Evolutionary conservation across 805 yeast species (phyloP).

Genomic region (Starmerella sp.): DNA sequence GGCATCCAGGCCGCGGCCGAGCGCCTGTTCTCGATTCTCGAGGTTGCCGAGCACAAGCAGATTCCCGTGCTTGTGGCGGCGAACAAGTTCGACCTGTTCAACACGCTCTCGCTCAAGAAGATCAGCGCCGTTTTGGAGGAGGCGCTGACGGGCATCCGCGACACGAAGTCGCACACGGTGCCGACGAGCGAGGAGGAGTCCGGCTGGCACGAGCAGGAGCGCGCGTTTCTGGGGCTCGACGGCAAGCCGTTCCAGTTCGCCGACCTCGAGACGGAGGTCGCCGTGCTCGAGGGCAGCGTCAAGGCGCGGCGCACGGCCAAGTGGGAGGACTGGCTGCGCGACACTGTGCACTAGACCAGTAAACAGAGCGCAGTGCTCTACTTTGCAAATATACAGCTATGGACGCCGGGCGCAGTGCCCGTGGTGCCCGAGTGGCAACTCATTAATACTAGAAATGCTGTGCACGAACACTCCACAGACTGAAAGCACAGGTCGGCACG

Average conservation of each 20-base stretch:
- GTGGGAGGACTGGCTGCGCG: constrained; percentile 64
- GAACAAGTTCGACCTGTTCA: constrained; percentile 78
- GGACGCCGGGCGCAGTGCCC: too few relatives aligned
- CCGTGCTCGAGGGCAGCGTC: constrained; percentile 58
- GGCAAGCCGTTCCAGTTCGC: constrained; percentile 47
- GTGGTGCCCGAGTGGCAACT: too few relatives aligned
- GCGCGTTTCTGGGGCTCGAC: constrained; percentile 34
- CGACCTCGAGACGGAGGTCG: constrained; percentile 56
- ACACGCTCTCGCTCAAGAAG: constrained; percentile 58
- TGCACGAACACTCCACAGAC: too few relatives aligned
- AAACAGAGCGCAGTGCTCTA: too few relatives aligned
- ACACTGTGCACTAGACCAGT: background rate
- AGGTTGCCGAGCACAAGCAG: constrained; percentile 49
- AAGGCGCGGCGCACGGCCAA: constrained; percentile 40
- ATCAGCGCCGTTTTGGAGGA: constrained; percentile 48
- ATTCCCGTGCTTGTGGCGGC: constrained; percentile 67
- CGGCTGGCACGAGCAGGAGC: constrained; percentile 30
- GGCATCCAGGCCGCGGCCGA: constrained; percentile 45
- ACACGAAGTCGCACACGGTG: constrained; percentile 38
- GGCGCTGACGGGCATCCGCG: constrained; percentile 50
- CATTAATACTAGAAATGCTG: too few relatives aligned
- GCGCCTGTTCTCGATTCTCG: constrained; percentile 48
- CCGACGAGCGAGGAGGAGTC: constrained; percentile 27
- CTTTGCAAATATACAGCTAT: too few relatives aligned
- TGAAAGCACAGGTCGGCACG: too few relatives aligned